phyloP scores from a whole-genome alignment of 164 flowering plant species.

The Vitis riparia region DNA sequence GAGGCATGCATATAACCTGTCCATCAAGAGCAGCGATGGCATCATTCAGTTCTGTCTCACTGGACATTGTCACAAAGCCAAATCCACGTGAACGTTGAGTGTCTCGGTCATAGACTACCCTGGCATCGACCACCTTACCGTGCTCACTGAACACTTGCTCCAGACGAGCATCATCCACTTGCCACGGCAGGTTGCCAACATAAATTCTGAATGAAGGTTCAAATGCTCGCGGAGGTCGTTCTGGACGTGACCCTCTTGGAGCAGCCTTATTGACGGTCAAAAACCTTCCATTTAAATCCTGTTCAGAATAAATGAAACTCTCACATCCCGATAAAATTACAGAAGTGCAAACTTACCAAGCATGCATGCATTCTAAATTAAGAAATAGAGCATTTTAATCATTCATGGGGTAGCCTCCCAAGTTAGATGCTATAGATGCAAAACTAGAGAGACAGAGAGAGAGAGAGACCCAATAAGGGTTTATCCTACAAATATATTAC shows the following conservation, averaged over 20 bases:
- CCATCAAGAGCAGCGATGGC: conserved; percentile 47
- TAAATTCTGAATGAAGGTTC: conserved; percentile 48
- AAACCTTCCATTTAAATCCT: conserved; percentile 70
- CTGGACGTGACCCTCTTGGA: conserved; percentile 72
- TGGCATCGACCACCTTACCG: conserved; percentile 58
- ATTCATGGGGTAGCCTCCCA: too few relatives aligned
- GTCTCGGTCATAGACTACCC: conserved; percentile 62
- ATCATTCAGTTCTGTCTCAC: conserved; percentile 31
- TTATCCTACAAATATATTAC: too few relatives aligned
- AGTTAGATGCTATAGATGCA: too few relatives aligned
- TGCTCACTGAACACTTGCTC: conserved; percentile 66
- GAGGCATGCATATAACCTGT: conserved; percentile 23
- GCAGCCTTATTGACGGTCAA: conserved; percentile 81
- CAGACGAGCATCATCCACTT: conserved; percentile 55
- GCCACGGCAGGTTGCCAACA: conserved; percentile 70
- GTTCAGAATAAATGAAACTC: conserved; percentile 16
- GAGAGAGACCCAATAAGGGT: too few relatives aligned
- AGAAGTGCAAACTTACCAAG: not conserved
- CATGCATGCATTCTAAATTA: not conserved
- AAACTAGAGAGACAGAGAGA: too few relatives aligned
- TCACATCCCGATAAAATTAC: not conserved
- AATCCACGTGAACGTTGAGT: conserved; percentile 70
- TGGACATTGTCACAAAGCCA: conserved; percentile 53
- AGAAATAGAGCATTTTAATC: not conserved
- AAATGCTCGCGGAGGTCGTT: conserved; percentile 18